Evolutionary conservation across 169 alveolate species (phyloP).

Genomic region (Theileria annulata): DNA sequence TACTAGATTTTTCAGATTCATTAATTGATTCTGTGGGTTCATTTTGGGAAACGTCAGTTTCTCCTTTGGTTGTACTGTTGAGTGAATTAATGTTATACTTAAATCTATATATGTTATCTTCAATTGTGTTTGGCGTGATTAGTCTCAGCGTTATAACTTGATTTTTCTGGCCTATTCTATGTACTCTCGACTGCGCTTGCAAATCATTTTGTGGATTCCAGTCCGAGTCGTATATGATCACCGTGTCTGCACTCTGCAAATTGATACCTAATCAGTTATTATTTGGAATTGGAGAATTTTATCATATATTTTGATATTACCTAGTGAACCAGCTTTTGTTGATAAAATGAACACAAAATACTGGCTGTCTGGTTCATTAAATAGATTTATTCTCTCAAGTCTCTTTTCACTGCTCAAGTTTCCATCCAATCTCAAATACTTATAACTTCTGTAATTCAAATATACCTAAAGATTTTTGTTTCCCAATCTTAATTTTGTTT

Average conservation of each 20-base stretch:
- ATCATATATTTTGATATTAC: slow-evolving; percentile 89
- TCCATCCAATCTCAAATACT: slow-evolving; percentile 95
- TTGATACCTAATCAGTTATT: slow-evolving; percentile 81
- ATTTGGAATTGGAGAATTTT: slow-evolving; percentile 80
- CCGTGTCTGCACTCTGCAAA: slow-evolving; percentile 95
- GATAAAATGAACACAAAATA: slow-evolving; percentile 89
- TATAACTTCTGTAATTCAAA: slow-evolving; percentile 84
- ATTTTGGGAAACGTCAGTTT: background rate
- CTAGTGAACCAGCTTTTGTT: slow-evolving; percentile 94
- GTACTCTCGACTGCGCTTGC: slow-evolving; percentile 94
- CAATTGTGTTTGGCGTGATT: slow-evolving; percentile 90
- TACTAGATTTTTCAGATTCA: background rate
- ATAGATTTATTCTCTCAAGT: slow-evolving; percentile 85
- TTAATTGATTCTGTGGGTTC: background rate
- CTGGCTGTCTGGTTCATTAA: slow-evolving; percentile 82
- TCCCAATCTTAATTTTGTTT: slow-evolving; percentile 80
- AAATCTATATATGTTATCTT: slow-evolving; percentile 88
- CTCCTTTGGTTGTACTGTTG: background rate
- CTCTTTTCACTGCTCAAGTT: slow-evolving; percentile 91
- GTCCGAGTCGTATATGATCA: slow-evolving; percentile 94
- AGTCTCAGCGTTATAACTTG: slow-evolving; percentile 89
- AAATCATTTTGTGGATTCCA: slow-evolving; percentile 95
- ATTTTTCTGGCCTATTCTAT: slow-evolving; percentile 93
- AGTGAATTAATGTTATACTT: slow-evolving; percentile 67
- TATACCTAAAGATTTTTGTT: slow-evolving; percentile 59